These are phyloP conservation scores for Tylopilus cervinicoccineus DNA, from an alignment of 768 basidiomycete species.

Conservation along the genomic window DNA sequence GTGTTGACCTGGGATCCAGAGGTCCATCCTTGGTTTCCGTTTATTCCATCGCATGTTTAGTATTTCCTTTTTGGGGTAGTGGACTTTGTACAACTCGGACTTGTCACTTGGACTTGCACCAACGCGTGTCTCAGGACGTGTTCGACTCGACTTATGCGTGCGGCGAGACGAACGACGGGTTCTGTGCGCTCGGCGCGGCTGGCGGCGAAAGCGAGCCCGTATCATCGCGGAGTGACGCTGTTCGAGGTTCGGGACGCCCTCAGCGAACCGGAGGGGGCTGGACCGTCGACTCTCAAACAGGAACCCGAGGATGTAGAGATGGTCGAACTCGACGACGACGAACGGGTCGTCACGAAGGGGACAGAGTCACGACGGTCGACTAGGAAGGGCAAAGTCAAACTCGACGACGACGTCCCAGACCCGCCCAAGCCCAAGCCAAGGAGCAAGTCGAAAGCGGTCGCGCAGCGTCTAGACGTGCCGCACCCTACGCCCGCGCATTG, in stretches of 20 bases:
- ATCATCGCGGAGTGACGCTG: constrained; percentile 41
- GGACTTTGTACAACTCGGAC: too few species aligned
- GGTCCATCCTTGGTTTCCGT: constrained; percentile 53
- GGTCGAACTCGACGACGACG: neutral
- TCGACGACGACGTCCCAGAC: neutral
- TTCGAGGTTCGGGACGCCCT: constrained; percentile 22
- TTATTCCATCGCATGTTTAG: constrained; percentile 10
- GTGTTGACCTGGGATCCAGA: constrained; percentile 45
- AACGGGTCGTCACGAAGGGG: neutral
- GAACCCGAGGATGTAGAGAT: constrained; percentile 10
- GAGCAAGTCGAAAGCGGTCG: constrained; percentile 45
- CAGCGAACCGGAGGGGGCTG: neutral
- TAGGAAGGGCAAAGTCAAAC: neutral
- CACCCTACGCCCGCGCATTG: constrained; percentile 67
- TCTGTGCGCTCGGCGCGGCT: constrained; percentile 34
- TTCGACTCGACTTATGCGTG: constrained; percentile 19
- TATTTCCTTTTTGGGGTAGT: neutral
- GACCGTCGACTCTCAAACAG: constrained; percentile 26
- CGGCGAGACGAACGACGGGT: constrained; percentile 20
- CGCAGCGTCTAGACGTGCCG: constrained; percentile 49
- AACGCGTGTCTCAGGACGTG: neutral
- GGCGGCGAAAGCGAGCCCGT: constrained; percentile 40
- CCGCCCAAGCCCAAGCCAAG: constrained; percentile 42
- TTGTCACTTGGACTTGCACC: too few species aligned
- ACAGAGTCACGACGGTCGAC: too few species aligned